Base-by-base conservation (phyloP, 192 early-diverging fungal genomes). In the Mycoemilia scoparia region DNA sequence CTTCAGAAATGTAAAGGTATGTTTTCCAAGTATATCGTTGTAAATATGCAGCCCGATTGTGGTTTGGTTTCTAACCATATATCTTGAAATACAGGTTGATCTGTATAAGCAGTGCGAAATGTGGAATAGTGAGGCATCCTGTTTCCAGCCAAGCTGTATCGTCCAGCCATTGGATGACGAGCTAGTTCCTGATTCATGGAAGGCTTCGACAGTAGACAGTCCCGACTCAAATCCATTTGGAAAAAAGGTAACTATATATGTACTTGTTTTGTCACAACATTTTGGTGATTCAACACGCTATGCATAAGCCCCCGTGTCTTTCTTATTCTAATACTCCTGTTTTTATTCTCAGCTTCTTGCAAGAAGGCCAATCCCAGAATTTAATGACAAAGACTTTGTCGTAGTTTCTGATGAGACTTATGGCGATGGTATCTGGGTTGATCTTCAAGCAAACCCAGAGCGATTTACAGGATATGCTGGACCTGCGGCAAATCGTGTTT, bases 381-480 rank as follows among this genome's bases (percentile, higher is more conserved):
- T 67, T 51, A 71, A 61, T 15, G 75, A 73, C 25, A 67, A 75
- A 36, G 90, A 95, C 52, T 95, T 88, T 64, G 88, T 86, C 43
- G 55, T 83, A 2, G 66, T 89, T 23, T 82, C 89, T 31, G 84
- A 91, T 55, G 79, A 87, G 43, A 35, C 35, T 1, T 66, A 21
- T 49, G 69, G 43, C 24, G 74, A 79, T 16, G 87, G 80, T 17
- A 63, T 81, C 20, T 95, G 83, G 64, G 76, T 99, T 6, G 77
- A 99, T 42, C 65, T 99, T 13, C 39, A 73, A 2, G 76, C 76
- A 20, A 99, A 99, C 43, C 90, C 90, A 5, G 95, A 99, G 51
- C 72, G 92, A 7, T 99, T 87, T 54, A 96, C 95, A 0, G 95
- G 88, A 11, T 99, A 95, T 42, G 71, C 79, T 14, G 95, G 95